Evolutionary conservation across 179 eudicot genomes (phyloP).

Genomic region (Camellia oleifera): DNA sequence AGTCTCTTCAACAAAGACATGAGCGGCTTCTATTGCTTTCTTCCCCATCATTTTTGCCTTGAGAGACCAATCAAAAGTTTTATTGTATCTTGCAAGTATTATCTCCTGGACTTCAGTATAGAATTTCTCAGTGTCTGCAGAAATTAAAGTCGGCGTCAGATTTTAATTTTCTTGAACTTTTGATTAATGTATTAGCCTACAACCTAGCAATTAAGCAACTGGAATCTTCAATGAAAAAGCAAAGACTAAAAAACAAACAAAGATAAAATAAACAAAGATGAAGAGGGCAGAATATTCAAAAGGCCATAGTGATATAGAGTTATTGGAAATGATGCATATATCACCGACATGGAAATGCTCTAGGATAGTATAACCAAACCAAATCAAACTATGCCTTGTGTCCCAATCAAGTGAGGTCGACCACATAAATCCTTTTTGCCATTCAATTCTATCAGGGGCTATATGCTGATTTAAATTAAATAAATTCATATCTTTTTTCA

Average conservation of each 20-base stretch:
- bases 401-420: too few relatives aligned
- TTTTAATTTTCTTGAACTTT: neutral
- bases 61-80: slow-evolving; percentile 95
- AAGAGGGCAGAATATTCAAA: neutral
- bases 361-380: too few relatives aligned
- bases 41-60: slow-evolving; percentile 98
- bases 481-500: too few relatives aligned
- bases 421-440: too few relatives aligned
- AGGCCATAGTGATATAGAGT: neutral
- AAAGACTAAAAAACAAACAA: neutral
- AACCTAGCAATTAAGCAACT: neutral
- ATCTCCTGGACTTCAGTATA: slow-evolving; percentile 88
- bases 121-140: slow-evolving; percentile 86
- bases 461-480: too few relatives aligned
- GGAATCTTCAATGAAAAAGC: neutral
- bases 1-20: slow-evolving; percentile 80
- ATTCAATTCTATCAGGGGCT: too few relatives aligned
- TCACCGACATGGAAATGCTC: neutral
- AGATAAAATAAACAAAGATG: neutral
- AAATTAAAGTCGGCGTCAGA: slow-evolving; percentile 11
- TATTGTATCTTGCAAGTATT: slow-evolving; percentile 78
- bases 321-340: neutral
- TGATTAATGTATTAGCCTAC: neutral
- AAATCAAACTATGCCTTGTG: too few relatives aligned
- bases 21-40: slow-evolving; percentile 95